Conservation (phyloP, 2,329 filamentous ascomycete species). For the Ilyonectria mors-panacis region DNA sequence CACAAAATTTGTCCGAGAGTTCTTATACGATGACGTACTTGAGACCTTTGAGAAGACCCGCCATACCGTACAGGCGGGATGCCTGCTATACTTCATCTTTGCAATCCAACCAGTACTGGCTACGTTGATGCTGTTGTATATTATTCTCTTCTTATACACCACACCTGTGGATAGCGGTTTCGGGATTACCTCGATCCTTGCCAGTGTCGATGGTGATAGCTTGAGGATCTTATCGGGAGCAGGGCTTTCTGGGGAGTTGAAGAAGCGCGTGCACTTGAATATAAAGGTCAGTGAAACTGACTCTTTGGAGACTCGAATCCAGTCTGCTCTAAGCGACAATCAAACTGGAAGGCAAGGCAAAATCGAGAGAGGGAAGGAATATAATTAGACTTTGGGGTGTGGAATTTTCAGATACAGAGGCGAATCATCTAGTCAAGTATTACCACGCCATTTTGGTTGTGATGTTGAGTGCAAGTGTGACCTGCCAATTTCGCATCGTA, state of each 20-base stretch:
- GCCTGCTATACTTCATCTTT: conserved; percentile 10
- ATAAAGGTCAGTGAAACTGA: too few relatives aligned
- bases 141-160: background rate
- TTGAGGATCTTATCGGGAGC: conserved; percentile 1
- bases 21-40: background rate
- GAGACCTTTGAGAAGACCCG: background rate
- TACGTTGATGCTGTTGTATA: background rate
- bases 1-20: background rate
- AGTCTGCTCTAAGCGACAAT: too few relatives aligned
- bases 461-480: too few relatives aligned
- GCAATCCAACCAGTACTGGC: conserved; percentile 9
- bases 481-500: background rate
- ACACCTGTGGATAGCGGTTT: conserved; percentile 13
- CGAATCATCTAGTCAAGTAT: too few relatives aligned
- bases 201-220: conserved; percentile 5
- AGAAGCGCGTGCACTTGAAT: background rate
- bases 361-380: too few relatives aligned
- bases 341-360: too few relatives aligned
- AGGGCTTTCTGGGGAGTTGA: conserved; percentile 5
- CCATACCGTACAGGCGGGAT: background rate
- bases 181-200: conserved; percentile 12
- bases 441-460: too few relatives aligned
- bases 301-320: too few relatives aligned
- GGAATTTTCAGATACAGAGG: too few relatives aligned
- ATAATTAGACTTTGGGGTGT: too few relatives aligned